Conservation (phyloP, 2,329 filamentous ascomycete species). For the Aspergillus neotritici region DNA sequence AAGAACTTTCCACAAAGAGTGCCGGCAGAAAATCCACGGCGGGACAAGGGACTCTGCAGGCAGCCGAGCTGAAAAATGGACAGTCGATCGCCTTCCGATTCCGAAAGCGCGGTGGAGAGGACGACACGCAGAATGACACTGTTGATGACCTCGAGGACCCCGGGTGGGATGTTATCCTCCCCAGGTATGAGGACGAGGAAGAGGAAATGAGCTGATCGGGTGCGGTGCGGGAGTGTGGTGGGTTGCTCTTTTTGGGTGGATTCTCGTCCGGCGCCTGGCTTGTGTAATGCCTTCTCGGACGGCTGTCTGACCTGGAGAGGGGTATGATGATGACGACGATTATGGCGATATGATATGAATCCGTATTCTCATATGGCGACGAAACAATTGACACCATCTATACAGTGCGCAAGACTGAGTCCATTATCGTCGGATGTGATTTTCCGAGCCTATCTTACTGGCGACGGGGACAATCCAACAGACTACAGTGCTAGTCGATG, state of each 20-base stretch:
- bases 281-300: too few species aligned
- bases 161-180: slow-evolving; percentile 35
- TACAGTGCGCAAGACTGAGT: too few species aligned
- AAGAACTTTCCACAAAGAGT: slow-evolving; percentile 22
- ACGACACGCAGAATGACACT: slow-evolving; percentile 14
- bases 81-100: slow-evolving; percentile 34
- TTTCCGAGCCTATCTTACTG: too few species aligned
- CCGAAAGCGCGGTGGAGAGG: slow-evolving; percentile 15
- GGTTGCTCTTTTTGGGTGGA: not conserved
- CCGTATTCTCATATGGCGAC: too few species aligned
- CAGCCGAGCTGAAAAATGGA: slow-evolving; percentile 25
- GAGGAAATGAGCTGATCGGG: slow-evolving; percentile 11
- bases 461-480: too few species aligned
- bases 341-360: not conserved
- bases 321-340: not conserved
- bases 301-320: too few species aligned
- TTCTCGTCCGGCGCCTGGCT: not conserved
- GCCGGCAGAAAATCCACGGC: slow-evolving; percentile 22
- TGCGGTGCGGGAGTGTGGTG: too few species aligned
- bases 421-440: too few species aligned
- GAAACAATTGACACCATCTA: too few species aligned
- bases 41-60: slow-evolving; percentile 20
- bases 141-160: slow-evolving; percentile 28
- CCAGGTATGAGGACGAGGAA: slow-evolving; percentile 32
- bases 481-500: too few species aligned